Conservation (phyloP, 129 eudicot species). For the Cynara cardunculus region DNA sequence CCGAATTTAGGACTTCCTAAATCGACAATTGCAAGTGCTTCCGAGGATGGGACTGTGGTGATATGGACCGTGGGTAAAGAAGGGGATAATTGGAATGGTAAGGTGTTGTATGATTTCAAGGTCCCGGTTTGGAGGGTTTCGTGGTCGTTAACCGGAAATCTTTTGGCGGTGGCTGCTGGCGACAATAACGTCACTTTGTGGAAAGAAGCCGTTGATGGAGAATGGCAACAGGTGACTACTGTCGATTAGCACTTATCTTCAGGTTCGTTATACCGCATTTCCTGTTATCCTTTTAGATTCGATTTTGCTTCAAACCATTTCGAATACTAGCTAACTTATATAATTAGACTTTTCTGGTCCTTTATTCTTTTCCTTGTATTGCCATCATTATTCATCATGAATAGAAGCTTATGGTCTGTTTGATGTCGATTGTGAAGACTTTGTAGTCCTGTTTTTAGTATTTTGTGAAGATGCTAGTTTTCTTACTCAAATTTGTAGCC, state of each 20-base stretch:
- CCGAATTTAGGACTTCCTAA: constrained; percentile 72
- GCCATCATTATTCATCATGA: background rate
- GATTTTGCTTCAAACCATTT: background rate
- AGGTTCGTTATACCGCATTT: background rate
- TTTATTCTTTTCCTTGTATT: background rate
- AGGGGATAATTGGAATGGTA: constrained; percentile 67
- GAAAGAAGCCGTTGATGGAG: constrained; percentile 76
- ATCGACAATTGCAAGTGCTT: constrained; percentile 62
- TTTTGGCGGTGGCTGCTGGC: constrained; percentile 65
- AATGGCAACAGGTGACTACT: constrained; percentile 64
- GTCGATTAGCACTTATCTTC: constrained; percentile 31
- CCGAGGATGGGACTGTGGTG: constrained; percentile 59
- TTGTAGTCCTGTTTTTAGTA: background rate
- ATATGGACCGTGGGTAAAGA: constrained; percentile 62
- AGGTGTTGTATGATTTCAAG: constrained; percentile 49
- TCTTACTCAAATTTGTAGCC: background rate
- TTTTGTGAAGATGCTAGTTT: background rate
- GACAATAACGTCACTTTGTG: constrained; percentile 53
- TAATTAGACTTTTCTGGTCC: background rate
- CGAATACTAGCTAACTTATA: background rate
- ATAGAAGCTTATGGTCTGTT: background rate
- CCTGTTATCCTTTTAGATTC: background rate
- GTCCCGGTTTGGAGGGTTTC: constrained; percentile 73
- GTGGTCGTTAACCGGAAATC: constrained; percentile 64
- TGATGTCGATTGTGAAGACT: background rate